Base-by-base conservation (phyloP, 257 asterid species). In the Plantago major region DNA sequence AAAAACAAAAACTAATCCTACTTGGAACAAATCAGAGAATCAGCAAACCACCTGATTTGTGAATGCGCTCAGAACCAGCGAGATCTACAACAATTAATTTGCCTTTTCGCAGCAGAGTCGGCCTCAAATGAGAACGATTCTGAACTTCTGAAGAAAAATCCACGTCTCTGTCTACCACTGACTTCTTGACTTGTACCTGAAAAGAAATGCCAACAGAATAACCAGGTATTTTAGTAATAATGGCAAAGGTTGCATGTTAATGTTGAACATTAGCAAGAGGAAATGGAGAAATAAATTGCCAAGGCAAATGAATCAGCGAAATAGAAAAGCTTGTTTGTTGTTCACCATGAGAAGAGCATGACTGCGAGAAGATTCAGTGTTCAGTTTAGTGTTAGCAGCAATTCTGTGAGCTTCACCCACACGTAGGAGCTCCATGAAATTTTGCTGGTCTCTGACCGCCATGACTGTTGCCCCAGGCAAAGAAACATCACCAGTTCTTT, bases 321-420 rank as follows among this genome's bases (percentile, higher is more conserved):
- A 61, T 7, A 49, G 11, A 11, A 33, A 13, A 67, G 58, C 58
- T 60, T 37, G 44, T 53, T 44, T 46, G 47, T 46, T 46, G 69
- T 44, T 75, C 77, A 93, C 99, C 99, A 93, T 85, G 74, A 93
- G 97, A 77, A 93, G 84, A 61, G 96, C 99, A 73, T 93, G 99
- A 82, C 99, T 93, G 15, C 99, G 95, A 58, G 99, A 93, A 79
- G 99, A 93, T 81, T 93, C 99, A 52, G 97, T 87, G 78, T 93
- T 93, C 69, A 93, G 77, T 80, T 84, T 93, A 62, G 99, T 93
- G 79, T 93, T 93, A 52, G 99, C 99, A 66, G 99, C 99, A 81
- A 79, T 65, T 73, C 99, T 79, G 82, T 93, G 97, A 78, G 94
- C 95, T 76, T 93, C 97, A 53, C 99, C 99, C 70, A 90, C 63